Conservation (phyloP, 495 filamentous ascomycete species). For the Acidomyces sp. region DNA sequence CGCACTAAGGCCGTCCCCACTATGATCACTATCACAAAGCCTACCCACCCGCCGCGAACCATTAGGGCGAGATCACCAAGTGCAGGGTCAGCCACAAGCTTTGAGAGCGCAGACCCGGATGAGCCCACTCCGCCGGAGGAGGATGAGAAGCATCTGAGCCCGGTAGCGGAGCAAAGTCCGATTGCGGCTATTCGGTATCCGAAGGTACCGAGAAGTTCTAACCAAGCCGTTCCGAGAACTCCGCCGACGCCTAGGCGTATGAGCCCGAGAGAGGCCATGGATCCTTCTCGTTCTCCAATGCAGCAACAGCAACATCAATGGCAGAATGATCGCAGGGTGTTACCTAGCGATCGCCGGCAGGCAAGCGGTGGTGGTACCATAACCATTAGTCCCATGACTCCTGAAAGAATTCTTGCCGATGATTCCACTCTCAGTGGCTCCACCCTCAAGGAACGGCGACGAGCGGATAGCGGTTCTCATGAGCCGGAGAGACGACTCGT, state of each 20-base stretch:
- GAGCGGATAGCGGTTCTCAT: constrained; percentile 19
- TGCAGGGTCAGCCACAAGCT: constrained; percentile 26
- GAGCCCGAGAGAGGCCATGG: constrained; percentile 9
- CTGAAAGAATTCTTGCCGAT: background rate
- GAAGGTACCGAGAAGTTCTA: constrained; percentile 29
- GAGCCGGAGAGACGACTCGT: constrained; percentile 20
- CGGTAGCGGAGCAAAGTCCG: constrained; percentile 28
- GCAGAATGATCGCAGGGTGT: constrained; percentile 3
- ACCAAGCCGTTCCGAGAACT: constrained; percentile 27
- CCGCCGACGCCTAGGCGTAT: constrained; percentile 14
- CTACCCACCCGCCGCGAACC: constrained; percentile 11
- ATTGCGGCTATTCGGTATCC: constrained; percentile 30
- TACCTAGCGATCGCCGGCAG: constrained; percentile 3
- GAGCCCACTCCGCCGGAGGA: constrained; percentile 31
- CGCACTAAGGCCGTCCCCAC: constrained; percentile 1
- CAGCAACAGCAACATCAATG: background rate
- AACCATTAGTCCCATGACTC: background rate
- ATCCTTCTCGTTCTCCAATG: too few relatives aligned
- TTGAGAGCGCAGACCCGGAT: constrained; percentile 26
- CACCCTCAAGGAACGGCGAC: constrained; percentile 24
- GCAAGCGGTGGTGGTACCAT: background rate
- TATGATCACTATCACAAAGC: constrained; percentile 9
- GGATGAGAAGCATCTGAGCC: constrained; percentile 26
- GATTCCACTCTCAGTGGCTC: constrained; percentile 7
- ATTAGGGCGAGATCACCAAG: constrained; percentile 21